Percentiles rank a stretch among this genome's conserved stretches.
Conservation (phyloP, 2,329 filamentous ascomycete species). For the Sporothrix protearum region DNA sequence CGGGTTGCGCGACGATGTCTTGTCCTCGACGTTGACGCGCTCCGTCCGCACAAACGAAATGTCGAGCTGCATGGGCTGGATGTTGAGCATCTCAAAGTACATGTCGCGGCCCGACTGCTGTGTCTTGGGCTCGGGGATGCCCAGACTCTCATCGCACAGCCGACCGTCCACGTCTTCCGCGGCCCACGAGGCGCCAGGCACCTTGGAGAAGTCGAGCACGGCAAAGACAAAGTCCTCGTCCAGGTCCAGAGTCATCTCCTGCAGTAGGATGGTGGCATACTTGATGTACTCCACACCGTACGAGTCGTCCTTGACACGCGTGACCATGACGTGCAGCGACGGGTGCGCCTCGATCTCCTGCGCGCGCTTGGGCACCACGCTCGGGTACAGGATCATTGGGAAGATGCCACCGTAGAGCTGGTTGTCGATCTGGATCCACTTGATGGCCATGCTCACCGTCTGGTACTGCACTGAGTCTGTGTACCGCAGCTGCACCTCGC, state of each 20-base stretch:
- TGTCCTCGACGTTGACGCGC: constrained; percentile 92
- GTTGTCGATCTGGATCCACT: constrained; percentile 99
- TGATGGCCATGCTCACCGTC: constrained; percentile 83
- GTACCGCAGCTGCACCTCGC: constrained; percentile 86
- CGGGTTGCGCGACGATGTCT: constrained; percentile 83
- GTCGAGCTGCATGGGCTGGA: constrained; percentile 97
- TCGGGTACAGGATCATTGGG: constrained; percentile 94
- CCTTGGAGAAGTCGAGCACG: constrained; percentile 88
- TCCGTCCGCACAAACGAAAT: constrained; percentile 96
- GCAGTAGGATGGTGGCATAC: constrained; percentile 87
- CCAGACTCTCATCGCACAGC: constrained; percentile 83
- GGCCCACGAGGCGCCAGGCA: constrained; percentile 84
- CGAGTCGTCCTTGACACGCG: constrained; percentile 94
- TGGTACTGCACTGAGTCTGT: constrained; percentile 92
- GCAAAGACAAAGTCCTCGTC: constrained; percentile 99
- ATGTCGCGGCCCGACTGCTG: constrained; percentile 86
- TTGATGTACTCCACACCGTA: constrained; percentile 98
- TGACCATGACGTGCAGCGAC: constrained; percentile 86
- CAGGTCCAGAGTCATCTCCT: constrained; percentile 97
- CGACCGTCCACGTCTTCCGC: constrained; percentile 73
- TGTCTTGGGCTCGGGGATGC: constrained; percentile 86
- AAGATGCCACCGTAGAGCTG: constrained; percentile 98
- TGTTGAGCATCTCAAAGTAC: constrained; percentile 94
- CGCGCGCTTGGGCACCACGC: constrained; percentile 93
- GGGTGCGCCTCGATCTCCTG: constrained; percentile 96